Base-by-base conservation (phyloP, 2,329 filamentous ascomycete genomes). In the Eutypa lata region DNA sequence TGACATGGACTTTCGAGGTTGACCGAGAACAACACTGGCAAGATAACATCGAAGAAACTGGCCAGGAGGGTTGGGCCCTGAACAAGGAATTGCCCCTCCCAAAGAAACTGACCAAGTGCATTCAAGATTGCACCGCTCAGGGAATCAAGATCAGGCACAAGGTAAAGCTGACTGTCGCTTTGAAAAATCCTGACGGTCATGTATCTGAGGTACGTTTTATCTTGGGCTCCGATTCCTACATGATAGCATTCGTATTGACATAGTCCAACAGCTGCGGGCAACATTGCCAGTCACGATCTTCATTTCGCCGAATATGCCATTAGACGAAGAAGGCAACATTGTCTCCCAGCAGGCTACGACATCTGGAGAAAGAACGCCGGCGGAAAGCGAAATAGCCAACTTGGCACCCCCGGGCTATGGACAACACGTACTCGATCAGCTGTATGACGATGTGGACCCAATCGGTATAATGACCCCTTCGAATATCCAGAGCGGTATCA, bases 171-270 rank as follows among this genome's bases (percentile, higher is more conserved):
- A 91, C 90, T 48, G 87, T 97, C 55, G 90, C 93, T 46, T 81
- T 99, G 38, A 88, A 91, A 71, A 97, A 99, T 63, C 93, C 94
- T 0, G 94, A 99, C 68, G 93, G 92, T 0, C 94, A 97, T 67
- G 81, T 92, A 51, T 97, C 92, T 52, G 93, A 97, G 80, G 85
- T 89, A 76, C 67, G 77, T 64, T 52, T 43, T 50, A 18, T 24
- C 33, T 47, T 18, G 33, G 13, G 46, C 19, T 46, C 19, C 38
- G 24, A 37, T 26, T 37, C 22, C 47, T 37, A 47, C 21, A 35
- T 62, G 44, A 64, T 51, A 37, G 44, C 18, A 31, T 11, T 28
- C 26, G 35, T 48, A 48, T 52, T 59, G 54, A 68, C 56, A 22
- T 38, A 37, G 18, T 3, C 51, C 21, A 54, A 38, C 59, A 89